Base-by-base conservation (phyloP, 768 basidiomycete genomes). In the Auriscalpium orientale region DNA sequence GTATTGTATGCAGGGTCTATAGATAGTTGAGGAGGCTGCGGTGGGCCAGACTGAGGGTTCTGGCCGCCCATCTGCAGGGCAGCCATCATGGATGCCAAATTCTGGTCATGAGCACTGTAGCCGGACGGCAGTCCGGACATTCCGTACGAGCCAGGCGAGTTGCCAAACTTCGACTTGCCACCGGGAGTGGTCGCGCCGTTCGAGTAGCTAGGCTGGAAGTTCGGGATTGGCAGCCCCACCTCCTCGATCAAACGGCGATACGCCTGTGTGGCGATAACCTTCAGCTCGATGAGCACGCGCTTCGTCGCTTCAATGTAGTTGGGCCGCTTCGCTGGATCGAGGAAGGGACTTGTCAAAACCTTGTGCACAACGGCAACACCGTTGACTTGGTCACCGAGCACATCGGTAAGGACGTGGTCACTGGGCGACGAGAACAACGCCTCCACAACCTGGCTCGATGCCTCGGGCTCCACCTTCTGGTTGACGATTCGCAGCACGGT, bases 401-500 rank as follows among this genome's bases (percentile, higher is more conserved):
- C 90, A 66, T 98, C 95, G 12, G 89, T 93, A 43, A 98, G 76
- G 45, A 94, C 91, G 65, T 93, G 88, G 66, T 97, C 93, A 18
- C 83, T 84, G 8, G 86, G 84, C 0, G 92, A 93, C n/a, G 82
- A 81, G 76, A 98, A 97, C 60, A 99, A 73, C 1, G 92, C 89
- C 50, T 93, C 86, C 56, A 95, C 84, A 53, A 98, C 85, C 62
- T 90, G 87, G 49, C 75, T 78, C 18, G 91, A 90, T 13, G 97
- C 95, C 45, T 90, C 83, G 0, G 89, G 86, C 68, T 98, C 97
- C 22, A 87, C 85, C 72, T 91, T 92, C 72, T 99, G 97, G 67
- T 98, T 98, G 70, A 98, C 87, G 63, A 99, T 92, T 67, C 95
- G 81, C 61, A 99, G 78, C 43, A 98, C 93, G 1, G 94, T 95